phyloP scores from a whole-genome alignment of 441 rosid species.

The Gossypium schwendimanii region DNA sequence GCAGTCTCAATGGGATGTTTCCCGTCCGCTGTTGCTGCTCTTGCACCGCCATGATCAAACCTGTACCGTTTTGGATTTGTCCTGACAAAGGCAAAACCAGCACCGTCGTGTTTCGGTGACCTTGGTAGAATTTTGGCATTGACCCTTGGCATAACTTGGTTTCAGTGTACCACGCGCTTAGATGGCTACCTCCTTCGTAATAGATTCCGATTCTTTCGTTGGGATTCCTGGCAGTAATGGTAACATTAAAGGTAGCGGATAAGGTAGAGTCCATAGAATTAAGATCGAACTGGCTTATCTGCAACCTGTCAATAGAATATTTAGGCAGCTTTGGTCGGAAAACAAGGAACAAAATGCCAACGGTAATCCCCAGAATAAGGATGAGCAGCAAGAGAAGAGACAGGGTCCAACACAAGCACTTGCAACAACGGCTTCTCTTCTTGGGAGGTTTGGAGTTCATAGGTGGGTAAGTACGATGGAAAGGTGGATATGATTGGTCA shows the following conservation, averaged over 20 bases:
- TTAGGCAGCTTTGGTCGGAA: conserved; percentile 79
- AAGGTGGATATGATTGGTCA: conserved; percentile 22
- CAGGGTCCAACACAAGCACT: conserved; percentile 63
- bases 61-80: conserved; percentile 41
- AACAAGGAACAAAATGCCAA: conserved; percentile 59
- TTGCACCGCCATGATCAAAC: conserved; percentile 28
- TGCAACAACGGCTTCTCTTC: conserved; percentile 50
- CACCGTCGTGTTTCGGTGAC: conserved; percentile 71
- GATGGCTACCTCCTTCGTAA: conserved; percentile 67
- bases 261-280: conserved; percentile 34
- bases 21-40: conserved; percentile 46
- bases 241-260: conserved; percentile 48
- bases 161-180: conserved; percentile 45
- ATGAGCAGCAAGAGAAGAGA: conserved; percentile 43
- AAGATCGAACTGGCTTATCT: conserved; percentile 43
- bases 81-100: conserved; percentile 52
- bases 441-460: conserved; percentile 44
- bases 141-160: conserved; percentile 59
- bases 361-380: conserved; percentile 29
- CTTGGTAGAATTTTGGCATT: conserved; percentile 83
- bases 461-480: conserved; percentile 36
- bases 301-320: conserved; percentile 51
- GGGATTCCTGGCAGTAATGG: conserved; percentile 60
- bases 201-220: conserved; percentile 73
- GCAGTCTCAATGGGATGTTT: conserved; percentile 51